A percentile compares a stretch with the other conserved stretches of the same genome.
phyloP scores from a whole-genome alignment of 164 flowering plant genomes.

The Protea cynaroides region DNA sequence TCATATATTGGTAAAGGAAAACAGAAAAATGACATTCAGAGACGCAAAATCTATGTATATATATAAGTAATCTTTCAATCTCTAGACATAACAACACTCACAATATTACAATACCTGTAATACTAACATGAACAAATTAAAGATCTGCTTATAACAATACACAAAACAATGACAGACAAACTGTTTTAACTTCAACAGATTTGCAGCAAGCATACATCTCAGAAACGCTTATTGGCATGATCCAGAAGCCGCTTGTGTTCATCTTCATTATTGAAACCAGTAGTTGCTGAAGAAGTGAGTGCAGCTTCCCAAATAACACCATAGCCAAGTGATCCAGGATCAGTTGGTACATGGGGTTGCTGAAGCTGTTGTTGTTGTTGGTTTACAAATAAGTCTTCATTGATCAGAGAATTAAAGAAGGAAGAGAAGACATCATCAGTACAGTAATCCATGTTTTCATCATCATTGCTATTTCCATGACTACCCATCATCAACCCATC shows the following conservation, averaged over 20 bases:
- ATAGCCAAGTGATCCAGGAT: neutral
- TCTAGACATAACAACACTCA: neutral
- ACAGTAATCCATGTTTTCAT: constrained; percentile 18
- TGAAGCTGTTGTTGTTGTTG: neutral
- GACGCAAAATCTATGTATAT: neutral
- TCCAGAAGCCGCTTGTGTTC: neutral
- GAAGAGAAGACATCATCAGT: constrained; percentile 41
- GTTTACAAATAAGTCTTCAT: constrained; percentile 22
- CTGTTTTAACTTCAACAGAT: neutral
- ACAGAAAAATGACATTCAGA: neutral
- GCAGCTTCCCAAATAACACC: neutral
- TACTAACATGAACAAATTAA: neutral
- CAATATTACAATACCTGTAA: neutral
- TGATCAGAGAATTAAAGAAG: constrained; percentile 35
- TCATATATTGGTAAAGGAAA: too few species aligned
- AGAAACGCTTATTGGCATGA: neutral
- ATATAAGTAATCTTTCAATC: neutral
- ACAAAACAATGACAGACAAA: neutral
- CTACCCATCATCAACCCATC: constrained; percentile 1
- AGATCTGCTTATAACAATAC: neutral
- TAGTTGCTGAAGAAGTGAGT: neutral
- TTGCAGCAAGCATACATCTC: neutral
- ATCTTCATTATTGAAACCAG: neutral
- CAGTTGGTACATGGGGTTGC: neutral
- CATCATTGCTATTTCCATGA: neutral